Evolutionary conservation across 75 land plant genomes (phyloP), one percentile per base, ranked within the genome.

Genomic region (Ceratopteris richardii): DNA sequence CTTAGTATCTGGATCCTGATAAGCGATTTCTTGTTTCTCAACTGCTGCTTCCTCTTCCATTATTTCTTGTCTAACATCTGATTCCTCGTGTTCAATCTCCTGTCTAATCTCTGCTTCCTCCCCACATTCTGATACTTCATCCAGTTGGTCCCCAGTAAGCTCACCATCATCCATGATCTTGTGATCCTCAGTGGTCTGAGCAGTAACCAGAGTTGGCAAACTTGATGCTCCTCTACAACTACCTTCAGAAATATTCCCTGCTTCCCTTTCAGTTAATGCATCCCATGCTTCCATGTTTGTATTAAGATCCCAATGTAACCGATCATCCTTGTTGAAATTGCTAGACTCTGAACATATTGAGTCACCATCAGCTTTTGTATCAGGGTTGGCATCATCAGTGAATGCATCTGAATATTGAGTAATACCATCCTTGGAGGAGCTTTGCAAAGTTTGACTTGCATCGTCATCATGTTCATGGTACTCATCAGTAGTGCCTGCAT

Each of bases 281-380:
- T 73, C 70, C 76, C 76, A 73, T 29, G 71, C 70, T 29, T 51
- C 76, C 70, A 66, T 66, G 39, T 66, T 64, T 57, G 54, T 73
- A 56, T 73, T 73, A 51, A 73, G 64, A 53, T 73, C 76, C 76
- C 76, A 73, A 54, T 73, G 76, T 12, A 64, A 61, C 6, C 76
- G 44, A 62, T 60, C 76, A 66, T 70, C 73, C 29, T 64, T 58
- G 14, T 14, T 46, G 48, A 33, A 33, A 46, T 17, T 46, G 22
- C 14, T 17, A 18, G 50, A 46, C 17, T 46, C 50, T 6, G 50
- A 46, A 2, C 50, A 6, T 21, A 46, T 33, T 9, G 9, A 9
- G 7, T 33, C 7, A 3, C 21, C 48, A 46, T 46, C 48, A 5
- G 48, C 4, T 20, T 46, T 46, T 2, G 48, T 17, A 5, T 17